These are phyloP conservation scores for Chaetoscypha palmicola DNA, from an alignment of 2,329 filamentous ascomycete genomes.

Conservation along the genomic window DNA sequence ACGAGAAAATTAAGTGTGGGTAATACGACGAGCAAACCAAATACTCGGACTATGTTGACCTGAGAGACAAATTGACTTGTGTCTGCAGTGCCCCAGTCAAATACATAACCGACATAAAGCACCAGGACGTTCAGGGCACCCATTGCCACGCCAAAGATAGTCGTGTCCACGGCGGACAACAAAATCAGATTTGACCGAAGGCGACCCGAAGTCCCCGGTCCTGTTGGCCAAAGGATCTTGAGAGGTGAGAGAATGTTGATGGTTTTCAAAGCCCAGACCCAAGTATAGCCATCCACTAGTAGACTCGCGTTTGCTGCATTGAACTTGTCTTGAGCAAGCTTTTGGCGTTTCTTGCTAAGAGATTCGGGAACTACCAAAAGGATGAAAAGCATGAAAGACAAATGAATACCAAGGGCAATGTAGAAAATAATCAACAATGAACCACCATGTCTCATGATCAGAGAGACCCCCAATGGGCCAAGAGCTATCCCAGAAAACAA, in stretches of 20 bases:
- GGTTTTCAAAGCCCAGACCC: slow-evolving; percentile 34
- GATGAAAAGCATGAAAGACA: slow-evolving; percentile 66
- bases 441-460: slow-evolving; percentile 70
- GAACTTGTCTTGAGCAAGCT: slow-evolving; percentile 63
- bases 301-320: slow-evolving; percentile 36
- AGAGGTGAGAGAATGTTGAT: slow-evolving; percentile 71
- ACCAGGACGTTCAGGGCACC: slow-evolving; percentile 75
- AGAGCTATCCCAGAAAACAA: slow-evolving; percentile 84
- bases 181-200: slow-evolving; percentile 77
- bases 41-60: slow-evolving; percentile 68
- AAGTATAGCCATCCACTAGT: slow-evolving; percentile 11
- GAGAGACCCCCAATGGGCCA: slow-evolving; percentile 75
- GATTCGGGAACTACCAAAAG: slow-evolving; percentile 75
- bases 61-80: slow-evolving; percentile 74
- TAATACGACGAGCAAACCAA: slow-evolving; percentile 66
- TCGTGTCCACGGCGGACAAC: slow-evolving; percentile 72
- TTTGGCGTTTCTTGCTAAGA: slow-evolving; percentile 64
- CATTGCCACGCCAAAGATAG: slow-evolving; percentile 75
- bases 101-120: slow-evolving; percentile 74
- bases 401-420: slow-evolving; percentile 64
- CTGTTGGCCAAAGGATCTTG: slow-evolving; percentile 67
- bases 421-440: slow-evolving; percentile 80
- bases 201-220: slow-evolving; percentile 49
- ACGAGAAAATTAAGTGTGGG: slow-evolving; percentile 72
- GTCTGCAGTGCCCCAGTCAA: slow-evolving; percentile 76